These are phyloP conservation scores for Desmodesmus armatus DNA, from an alignment of 139 green algal genomes.

Conservation along the genomic window DNA sequence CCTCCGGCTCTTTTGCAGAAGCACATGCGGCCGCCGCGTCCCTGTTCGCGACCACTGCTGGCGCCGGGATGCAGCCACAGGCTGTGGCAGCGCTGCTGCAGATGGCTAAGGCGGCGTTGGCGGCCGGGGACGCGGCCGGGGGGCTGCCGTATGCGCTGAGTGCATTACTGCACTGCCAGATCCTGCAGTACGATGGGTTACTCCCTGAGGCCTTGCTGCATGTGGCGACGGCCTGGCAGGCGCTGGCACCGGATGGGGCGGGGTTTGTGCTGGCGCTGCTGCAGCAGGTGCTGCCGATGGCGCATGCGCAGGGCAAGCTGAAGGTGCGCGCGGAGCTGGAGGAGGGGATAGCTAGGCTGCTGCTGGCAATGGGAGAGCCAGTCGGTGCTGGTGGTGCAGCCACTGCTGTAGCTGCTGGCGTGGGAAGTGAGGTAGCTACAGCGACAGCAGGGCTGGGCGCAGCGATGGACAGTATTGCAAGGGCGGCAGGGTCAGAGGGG, in stretches of 20 bases:
- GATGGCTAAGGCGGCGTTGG: background rate
- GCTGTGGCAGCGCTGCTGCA: constrained; percentile 9
- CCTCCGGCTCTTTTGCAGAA: background rate
- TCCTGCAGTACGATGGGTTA: constrained; percentile 16
- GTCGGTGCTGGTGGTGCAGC: background rate
- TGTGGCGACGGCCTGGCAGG: constrained; percentile 28
- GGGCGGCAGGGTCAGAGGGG: background rate
- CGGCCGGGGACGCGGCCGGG: constrained; percentile 26
- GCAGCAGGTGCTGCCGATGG: constrained; percentile 37
- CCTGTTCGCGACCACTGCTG: constrained; percentile 13
- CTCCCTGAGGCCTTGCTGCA: constrained; percentile 33
- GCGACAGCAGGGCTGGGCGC: background rate
- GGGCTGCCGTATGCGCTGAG: constrained; percentile 32
- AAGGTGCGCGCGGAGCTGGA: constrained; percentile 16
- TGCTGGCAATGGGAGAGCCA: background rate
- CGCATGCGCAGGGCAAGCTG: background rate
- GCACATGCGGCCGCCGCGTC: constrained; percentile 29
- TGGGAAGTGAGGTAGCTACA: constrained; percentile 3
- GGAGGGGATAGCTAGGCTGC: background rate
- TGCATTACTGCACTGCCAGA: constrained; percentile 38
- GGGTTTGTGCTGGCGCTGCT: constrained; percentile 15
- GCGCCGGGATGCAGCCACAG: constrained; percentile 40
- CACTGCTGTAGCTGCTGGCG: no score
- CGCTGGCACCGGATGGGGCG: background rate
- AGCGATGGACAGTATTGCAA: no score